Conservation (phyloP, 2,329 filamentous ascomycete species). For the Elsinoe perseae region DNA sequence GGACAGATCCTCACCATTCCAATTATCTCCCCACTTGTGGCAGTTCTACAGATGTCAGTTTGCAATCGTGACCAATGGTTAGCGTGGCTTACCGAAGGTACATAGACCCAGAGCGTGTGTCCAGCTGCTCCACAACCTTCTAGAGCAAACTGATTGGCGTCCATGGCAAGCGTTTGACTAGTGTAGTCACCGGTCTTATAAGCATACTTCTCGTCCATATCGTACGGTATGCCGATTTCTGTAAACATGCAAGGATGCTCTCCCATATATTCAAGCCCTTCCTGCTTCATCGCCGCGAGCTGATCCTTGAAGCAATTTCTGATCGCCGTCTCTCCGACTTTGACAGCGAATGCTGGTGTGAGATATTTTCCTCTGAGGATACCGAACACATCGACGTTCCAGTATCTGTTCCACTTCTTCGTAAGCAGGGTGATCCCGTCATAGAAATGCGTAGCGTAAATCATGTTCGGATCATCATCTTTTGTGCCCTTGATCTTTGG, state of each 20-base stretch:
- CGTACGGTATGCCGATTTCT: conserved; percentile 95
- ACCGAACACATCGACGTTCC: conserved; percentile 94
- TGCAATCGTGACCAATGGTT: not conserved
- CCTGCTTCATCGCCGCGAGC: conserved; percentile 69
- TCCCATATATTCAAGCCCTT: conserved; percentile 82
- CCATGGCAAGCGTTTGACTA: conserved; percentile 84
- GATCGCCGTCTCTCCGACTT: conserved; percentile 86
- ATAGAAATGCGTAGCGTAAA: conserved; percentile 93
- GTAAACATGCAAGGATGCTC: conserved; percentile 83
- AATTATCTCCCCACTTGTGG: conserved; percentile 82
- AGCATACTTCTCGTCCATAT: conserved; percentile 95
- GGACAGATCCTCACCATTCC: conserved; percentile 96
- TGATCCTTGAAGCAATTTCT: conserved; percentile 89
- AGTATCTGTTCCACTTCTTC: conserved; percentile 96
- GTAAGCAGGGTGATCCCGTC: conserved; percentile 95
- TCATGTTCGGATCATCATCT: conserved; percentile 83
- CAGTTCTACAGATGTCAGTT: conserved; percentile 53
- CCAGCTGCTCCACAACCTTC: conserved; percentile 79
- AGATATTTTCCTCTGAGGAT: conserved; percentile 82
- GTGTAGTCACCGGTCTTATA: conserved; percentile 95
- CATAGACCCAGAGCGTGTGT: conserved; percentile 85
- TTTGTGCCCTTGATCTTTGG: conserved; percentile 76
- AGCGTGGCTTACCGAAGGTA: conserved; percentile 49
- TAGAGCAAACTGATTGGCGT: conserved; percentile 89
- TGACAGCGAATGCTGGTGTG: conserved; percentile 83